Conservation (phyloP, 257 asterid species). For the Nicotiana paniculata region DNA sequence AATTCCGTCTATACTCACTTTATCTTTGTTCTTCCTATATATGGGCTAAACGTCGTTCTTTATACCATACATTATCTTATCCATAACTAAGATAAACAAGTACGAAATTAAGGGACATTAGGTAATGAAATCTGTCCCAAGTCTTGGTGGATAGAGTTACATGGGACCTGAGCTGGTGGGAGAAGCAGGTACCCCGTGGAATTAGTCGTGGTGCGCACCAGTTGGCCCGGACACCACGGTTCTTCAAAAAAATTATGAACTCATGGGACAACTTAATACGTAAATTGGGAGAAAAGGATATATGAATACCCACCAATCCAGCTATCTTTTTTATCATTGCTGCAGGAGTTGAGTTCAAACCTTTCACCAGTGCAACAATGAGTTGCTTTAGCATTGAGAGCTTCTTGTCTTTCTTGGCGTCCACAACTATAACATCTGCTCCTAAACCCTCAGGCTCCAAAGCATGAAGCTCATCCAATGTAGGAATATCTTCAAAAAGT, state of each 20-base stretch:
- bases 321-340: conserved; percentile 89
- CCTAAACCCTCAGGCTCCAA: conserved; percentile 76
- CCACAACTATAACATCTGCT: conserved; percentile 85
- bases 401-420: conserved; percentile 78
- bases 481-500: conserved; percentile 67
- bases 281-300: background rate
- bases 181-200: too few species aligned
- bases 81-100: background rate
- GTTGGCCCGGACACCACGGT: too few species aligned
- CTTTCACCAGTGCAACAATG: conserved; percentile 74
- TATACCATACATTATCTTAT: background rate
- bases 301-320: conserved; percentile 66
- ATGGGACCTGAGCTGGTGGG: too few species aligned
- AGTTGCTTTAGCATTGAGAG: conserved; percentile 82
- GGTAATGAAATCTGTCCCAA: too few species aligned
- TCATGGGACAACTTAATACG: background rate
- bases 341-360: conserved; percentile 71
- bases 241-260: background rate
- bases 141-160: too few species aligned
- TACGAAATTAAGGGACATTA: background rate
- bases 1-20: background rate
- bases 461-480: conserved; percentile 75
- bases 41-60: background rate
- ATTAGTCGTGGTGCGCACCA: too few species aligned
- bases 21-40: background rate